phyloP scores from a whole-genome alignment of 73 alveolate genomes.

The Symbiodinium pilosum region DNA sequence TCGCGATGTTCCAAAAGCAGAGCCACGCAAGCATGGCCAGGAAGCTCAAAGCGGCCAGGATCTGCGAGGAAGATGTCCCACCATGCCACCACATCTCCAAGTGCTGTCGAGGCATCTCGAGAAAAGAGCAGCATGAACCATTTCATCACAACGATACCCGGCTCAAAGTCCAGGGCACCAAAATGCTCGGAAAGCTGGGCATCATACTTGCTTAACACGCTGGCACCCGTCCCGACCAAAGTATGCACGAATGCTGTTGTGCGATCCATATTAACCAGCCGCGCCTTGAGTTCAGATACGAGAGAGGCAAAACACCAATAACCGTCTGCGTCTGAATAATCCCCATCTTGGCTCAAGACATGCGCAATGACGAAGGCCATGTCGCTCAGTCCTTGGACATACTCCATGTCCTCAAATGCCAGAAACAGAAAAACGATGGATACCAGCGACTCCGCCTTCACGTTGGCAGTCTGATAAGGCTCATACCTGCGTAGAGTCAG shows the following conservation, averaged over 20 bases:
- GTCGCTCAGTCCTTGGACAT: background rate
- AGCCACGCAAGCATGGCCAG: conserved; percentile 34
- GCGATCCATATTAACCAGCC: background rate
- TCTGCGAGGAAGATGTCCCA: conserved; percentile 73
- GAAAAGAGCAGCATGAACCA: conserved; percentile 65
- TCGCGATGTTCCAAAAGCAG: conserved; percentile 35
- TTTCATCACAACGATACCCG: conserved; percentile 4
- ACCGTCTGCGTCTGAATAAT: background rate
- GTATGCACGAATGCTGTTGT: background rate
- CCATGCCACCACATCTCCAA: background rate
- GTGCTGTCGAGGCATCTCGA: background rate
- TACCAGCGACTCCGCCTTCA: background rate
- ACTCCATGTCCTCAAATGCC: background rate
- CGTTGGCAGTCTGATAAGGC: background rate
- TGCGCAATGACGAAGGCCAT: background rate
- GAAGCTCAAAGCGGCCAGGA: conserved; percentile 30
- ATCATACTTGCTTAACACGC: conserved; percentile 35
- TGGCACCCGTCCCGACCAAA: background rate
- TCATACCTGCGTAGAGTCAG: background rate
- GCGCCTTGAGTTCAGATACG: background rate
- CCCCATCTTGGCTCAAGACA: background rate
- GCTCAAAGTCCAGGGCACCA: conserved; percentile 37
- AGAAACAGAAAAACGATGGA: background rate
- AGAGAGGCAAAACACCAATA: background rate
- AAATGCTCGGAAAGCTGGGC: conserved; percentile 34